Conservation (phyloP, 192 early-diverging fungal genomes). For the Podila clonocystis region DNA sequence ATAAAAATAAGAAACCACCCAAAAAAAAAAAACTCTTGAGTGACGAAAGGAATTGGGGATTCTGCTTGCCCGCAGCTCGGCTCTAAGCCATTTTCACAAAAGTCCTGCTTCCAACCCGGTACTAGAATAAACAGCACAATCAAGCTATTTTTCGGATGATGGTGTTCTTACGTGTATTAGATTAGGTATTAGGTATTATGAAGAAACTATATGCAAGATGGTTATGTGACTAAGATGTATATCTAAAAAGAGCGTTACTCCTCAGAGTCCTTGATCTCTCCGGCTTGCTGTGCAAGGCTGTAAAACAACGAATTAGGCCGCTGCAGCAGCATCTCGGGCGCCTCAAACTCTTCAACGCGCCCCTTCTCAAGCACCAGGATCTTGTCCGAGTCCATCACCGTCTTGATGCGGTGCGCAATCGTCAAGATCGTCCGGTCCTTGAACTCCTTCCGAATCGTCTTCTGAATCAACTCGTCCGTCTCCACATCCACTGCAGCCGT, state of each 20-base stretch:
- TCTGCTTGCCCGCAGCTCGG: too few species aligned
- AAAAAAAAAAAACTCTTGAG: too few species aligned
- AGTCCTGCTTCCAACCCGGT: too few species aligned
- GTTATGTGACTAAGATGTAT: background rate
- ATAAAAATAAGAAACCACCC: too few species aligned
- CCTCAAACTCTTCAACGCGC: slow-evolving; percentile 50
- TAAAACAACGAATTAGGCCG: slow-evolving; percentile 32
- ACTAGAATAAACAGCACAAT: too few species aligned
- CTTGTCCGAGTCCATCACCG: slow-evolving; percentile 87
- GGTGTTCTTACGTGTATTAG: too few species aligned
- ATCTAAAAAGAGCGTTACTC: background rate
- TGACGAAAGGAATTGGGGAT: too few species aligned
- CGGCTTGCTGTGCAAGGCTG: slow-evolving; percentile 60
- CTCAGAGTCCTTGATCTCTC: slow-evolving; percentile 30
- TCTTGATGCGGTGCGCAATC: slow-evolving; percentile 91
- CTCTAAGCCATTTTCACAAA: too few species aligned
- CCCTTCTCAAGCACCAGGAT: slow-evolving; percentile 84
- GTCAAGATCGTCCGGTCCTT: slow-evolving; percentile 82
- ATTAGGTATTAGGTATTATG: too few species aligned
- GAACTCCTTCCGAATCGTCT: slow-evolving; percentile 83
- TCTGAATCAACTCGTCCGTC: slow-evolving; percentile 89
- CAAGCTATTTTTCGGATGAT: too few species aligned
- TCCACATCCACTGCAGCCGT: slow-evolving; percentile 81
- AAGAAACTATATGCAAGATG: background rate
- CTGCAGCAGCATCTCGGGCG: slow-evolving; percentile 37